Percentiles rank a stretch among this genome's conserved stretches.
These are phyloP conservation scores for Beauveria sp. DNA, from an alignment of 2,329 filamentous ascomycete species.

Conservation along the genomic window DNA sequence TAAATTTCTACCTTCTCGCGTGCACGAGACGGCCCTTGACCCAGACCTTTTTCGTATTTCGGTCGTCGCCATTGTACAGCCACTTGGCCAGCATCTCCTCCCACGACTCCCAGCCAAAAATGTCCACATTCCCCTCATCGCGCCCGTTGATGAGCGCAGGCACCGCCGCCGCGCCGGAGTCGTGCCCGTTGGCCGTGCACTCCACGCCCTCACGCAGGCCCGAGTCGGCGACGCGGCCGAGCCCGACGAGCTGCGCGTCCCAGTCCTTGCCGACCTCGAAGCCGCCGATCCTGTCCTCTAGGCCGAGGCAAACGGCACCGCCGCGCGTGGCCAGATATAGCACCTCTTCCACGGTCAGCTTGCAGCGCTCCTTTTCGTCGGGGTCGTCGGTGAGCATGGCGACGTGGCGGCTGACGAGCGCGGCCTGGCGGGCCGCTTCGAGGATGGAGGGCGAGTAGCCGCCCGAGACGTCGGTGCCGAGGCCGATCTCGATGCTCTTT, in stretches of 20 bases:
- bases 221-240: conserved; percentile 44
- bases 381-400: conserved; percentile 28
- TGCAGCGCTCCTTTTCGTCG: conserved; percentile 41
- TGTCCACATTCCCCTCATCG: conserved; percentile 62
- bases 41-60: conserved; percentile 86
- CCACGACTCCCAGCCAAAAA: conserved; percentile 92
- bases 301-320: conserved; percentile 72
- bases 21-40: conserved; percentile 80
- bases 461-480: conserved; percentile 87
- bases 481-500: conserved; percentile 67
- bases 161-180: conserved; percentile 8
- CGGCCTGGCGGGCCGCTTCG: conserved; percentile 74
- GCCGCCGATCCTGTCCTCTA: conserved; percentile 63
- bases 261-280: conserved; percentile 85
- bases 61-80: conserved; percentile 88
- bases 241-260: conserved; percentile 77
- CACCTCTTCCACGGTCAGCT: conserved; percentile 77
- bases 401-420: conserved; percentile 67
- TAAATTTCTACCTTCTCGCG: conserved; percentile 12
- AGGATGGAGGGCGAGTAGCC: conserved; percentile 79
- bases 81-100: conserved; percentile 84
- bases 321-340: conserved; percentile 83
- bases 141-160: conserved; percentile 13
- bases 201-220: conserved; percentile 24
- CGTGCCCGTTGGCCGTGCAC: conserved; percentile 10